Conservation (phyloP, 371 early-diverging fungal genomes). For the Pancytospora epiphaga region DNA sequence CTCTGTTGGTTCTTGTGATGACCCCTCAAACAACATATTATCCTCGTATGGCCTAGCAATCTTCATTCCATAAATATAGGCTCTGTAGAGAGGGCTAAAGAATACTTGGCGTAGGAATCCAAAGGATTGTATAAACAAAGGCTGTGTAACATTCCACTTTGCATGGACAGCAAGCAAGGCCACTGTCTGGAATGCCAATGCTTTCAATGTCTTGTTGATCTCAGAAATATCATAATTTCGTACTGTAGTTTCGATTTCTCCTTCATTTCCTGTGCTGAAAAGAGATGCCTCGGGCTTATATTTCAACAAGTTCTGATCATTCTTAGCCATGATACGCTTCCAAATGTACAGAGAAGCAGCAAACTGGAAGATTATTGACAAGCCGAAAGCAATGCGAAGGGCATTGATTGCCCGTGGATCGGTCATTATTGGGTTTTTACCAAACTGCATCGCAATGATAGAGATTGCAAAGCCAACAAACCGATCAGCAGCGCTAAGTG, state of each 20-base stretch:
- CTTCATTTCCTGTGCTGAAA: constrained; percentile 21
- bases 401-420: constrained; percentile 18
- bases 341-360: constrained; percentile 43
- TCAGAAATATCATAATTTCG: constrained; percentile 57
- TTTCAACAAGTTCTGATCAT: constrained; percentile 51
- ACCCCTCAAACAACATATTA: constrained; percentile 53
- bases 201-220: constrained; percentile 36
- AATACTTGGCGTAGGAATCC: constrained; percentile 51
- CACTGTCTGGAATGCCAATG: constrained; percentile 35
- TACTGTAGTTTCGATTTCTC: constrained; percentile 57
- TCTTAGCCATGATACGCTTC: constrained; percentile 35
- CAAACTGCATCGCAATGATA: constrained; percentile 41
- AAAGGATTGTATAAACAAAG: constrained; percentile 50
- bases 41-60: constrained; percentile 60
- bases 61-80: constrained; percentile 49
- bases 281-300: constrained; percentile 43
- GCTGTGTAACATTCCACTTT: constrained; percentile 49
- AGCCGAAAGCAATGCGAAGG: constrained; percentile 38
- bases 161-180: constrained; percentile 49
- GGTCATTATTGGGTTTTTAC: constrained; percentile 25
- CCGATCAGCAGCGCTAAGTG: constrained; percentile 44
- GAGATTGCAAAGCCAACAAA: constrained; percentile 34
- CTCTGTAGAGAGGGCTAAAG: constrained; percentile 56
- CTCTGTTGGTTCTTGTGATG: too few relatives aligned
- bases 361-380: constrained; percentile 45